Conservation (phyloP, 352 stramenopile species). For the Phytopythium sindhum region DNA sequence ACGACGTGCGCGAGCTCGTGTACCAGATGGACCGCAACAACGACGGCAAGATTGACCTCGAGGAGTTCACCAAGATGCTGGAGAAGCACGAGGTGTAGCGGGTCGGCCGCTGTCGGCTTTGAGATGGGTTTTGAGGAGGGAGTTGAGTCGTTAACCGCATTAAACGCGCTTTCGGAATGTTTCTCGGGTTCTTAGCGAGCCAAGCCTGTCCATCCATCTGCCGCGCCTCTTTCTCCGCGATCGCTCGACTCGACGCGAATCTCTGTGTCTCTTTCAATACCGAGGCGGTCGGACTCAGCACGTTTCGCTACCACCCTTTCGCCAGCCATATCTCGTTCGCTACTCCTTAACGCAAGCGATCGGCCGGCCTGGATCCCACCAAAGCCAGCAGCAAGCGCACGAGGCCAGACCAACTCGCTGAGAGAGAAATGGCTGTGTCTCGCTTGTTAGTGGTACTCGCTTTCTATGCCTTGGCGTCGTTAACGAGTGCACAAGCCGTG, state of each 20-base stretch:
- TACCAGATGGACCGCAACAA: conserved; percentile 76
- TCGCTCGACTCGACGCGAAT: background rate
- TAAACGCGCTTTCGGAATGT: background rate
- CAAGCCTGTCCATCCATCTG: background rate
- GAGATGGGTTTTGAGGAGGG: background rate
- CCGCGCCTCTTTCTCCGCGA: background rate
- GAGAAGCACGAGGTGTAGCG: conserved; percentile 67
- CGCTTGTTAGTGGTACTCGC: background rate
- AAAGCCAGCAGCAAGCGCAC: background rate
- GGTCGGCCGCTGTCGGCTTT: background rate
- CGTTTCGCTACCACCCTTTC: background rate
- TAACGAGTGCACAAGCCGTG: background rate
- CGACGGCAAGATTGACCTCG: conserved; percentile 70
- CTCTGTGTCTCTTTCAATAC: background rate
- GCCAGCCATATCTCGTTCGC: background rate
- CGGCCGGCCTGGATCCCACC: background rate
- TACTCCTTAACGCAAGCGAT: background rate
- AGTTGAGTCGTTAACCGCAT: background rate
- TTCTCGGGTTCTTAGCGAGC: background rate
- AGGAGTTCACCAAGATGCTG: conserved; percentile 72
- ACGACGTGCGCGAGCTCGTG: conserved; percentile 69
- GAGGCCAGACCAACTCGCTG: background rate
- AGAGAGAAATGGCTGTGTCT: background rate
- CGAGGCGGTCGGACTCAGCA: background rate
- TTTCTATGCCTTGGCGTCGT: background rate